Base-by-base conservation (phyloP, 2,329 filamentous ascomycete species). In the Mycosphaerelloides madeirae region DNA sequence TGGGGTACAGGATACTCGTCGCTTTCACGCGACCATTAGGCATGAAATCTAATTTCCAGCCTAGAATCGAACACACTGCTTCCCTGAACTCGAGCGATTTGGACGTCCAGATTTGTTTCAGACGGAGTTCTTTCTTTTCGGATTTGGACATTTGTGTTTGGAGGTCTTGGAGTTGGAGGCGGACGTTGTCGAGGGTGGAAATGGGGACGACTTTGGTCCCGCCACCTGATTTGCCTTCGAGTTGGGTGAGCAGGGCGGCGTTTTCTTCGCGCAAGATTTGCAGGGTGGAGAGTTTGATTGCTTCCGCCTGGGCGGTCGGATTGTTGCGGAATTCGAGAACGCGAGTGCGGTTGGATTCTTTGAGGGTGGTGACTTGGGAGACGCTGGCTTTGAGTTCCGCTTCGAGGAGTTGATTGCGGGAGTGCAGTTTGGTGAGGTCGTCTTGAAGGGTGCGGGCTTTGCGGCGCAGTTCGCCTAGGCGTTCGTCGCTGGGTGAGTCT, bases 21-120 rank as follows among this genome's bases (percentile, higher is more conserved):
- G 96, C 87, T 25, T 88, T 84, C 68, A 96, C 94, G 60, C 95
- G 91, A 32, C 93, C 93, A 65, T 95, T 95, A n/a, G 90, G 89
- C 64, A 96, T 84, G 65, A 98, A 97, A 25, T 93, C 89, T 11
- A 97, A 81, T 41, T 91, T 91, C 85, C 90, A 98, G 0, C 93
- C 93, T 0, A 98, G 77, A 1, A 95, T 84, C 15, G 83, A 88
- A 52, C 90, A 90, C 46, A 98, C 90, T 25, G 90, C 88, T 68
- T 97, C 89, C 38, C 94, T 87, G 71, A 98, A 97, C 69, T 98
- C 93, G 58, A 85, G 81, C 1, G 86, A 89, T 66, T 97, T 98
- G 55, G 85, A 80, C 0, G 80, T 80, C 85, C 88, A 98, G 45
- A 97, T 93, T 61, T 96, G 86, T 58, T 94, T 95, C 11, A 97